Evolutionary conservation across 179 eudicot genomes (phyloP).

Genomic region (Beta lomatogona): DNA sequence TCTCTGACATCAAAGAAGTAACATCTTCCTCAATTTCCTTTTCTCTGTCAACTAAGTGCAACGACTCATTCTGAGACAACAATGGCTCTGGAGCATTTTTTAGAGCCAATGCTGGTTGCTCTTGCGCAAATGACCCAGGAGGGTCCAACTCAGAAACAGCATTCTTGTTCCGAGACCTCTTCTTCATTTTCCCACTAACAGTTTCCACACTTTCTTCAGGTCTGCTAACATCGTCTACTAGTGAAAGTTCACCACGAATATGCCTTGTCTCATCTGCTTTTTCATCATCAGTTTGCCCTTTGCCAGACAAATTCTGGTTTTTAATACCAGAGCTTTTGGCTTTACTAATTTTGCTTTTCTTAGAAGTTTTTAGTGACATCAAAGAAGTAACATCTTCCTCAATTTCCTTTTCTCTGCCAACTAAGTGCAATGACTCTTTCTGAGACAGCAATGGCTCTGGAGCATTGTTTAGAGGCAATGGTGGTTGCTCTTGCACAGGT

Average conservation of each 20-base stretch:
- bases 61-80: conserved; percentile 24
- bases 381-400: conserved; percentile 4
- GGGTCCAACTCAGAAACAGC: neutral
- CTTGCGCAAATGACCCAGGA: conserved; percentile 7
- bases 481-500: conserved; percentile 1
- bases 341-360: conserved; percentile 24
- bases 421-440: conserved; percentile 5
- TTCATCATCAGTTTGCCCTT: conserved; percentile 1
- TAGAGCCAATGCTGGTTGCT: neutral
- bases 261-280: neutral
- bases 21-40: neutral
- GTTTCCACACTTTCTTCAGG: conserved; percentile 24
- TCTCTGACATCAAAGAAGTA: conserved; percentile 14
- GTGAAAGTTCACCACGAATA: neutral
- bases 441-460: conserved; percentile 19
- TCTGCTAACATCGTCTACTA: conserved; percentile 5
- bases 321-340: conserved; percentile 15
- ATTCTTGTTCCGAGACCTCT: conserved; percentile 3
- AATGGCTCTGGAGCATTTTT: conserved; percentile 1
- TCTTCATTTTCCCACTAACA: conserved; percentile 22
- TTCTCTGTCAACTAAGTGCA: conserved; percentile 2
- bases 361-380: conserved; percentile 12
- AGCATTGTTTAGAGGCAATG: neutral
- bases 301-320: conserved; percentile 8
- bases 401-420: conserved; percentile 4